These are phyloP conservation scores for Huntiella bhutanensis DNA, from an alignment of 2,329 filamentous ascomycete species.

Conservation along the genomic window DNA sequence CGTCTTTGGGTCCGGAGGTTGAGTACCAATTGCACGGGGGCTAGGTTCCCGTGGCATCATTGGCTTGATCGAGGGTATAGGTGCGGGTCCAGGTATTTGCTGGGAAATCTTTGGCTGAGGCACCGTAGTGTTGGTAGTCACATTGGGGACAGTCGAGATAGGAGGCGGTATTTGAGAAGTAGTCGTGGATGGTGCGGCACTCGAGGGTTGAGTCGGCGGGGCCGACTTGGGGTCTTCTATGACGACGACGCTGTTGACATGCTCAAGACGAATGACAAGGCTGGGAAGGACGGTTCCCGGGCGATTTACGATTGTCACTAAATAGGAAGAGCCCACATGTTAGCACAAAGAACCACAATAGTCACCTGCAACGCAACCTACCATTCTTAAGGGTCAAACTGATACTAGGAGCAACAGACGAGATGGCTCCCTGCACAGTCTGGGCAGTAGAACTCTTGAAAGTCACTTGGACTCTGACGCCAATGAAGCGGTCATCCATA, in stretches of 20 bases:
- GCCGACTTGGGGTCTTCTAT: neutral
- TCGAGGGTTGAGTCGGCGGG: no score
- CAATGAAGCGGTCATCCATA: conserved; percentile 41
- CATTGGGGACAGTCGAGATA: no score
- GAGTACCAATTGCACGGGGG: no score
- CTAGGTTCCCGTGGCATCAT: neutral
- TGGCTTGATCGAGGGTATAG: conserved; percentile 17
- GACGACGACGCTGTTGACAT: neutral
- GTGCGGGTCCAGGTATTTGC: conserved; percentile 12
- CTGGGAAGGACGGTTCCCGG: neutral
- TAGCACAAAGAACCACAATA: no score
- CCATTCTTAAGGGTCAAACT: conserved; percentile 55
- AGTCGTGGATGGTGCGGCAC: no score
- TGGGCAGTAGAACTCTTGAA: conserved; percentile 45
- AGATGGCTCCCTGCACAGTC: conserved; percentile 50
- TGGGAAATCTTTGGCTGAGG: no score
- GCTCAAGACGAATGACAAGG: neutral
- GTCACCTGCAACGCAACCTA: conserved; percentile 20
- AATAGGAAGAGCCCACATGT: neutral
- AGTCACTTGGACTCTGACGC: conserved; percentile 56
- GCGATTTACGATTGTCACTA: neutral
- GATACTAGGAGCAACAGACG: conserved; percentile 45
- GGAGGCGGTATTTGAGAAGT: no score
- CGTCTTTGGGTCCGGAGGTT: neutral
- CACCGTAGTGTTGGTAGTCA: no score